phyloP scores from a whole-genome alignment of 768 basidiomycete genomes.

The Tulasnella sp. region DNA sequence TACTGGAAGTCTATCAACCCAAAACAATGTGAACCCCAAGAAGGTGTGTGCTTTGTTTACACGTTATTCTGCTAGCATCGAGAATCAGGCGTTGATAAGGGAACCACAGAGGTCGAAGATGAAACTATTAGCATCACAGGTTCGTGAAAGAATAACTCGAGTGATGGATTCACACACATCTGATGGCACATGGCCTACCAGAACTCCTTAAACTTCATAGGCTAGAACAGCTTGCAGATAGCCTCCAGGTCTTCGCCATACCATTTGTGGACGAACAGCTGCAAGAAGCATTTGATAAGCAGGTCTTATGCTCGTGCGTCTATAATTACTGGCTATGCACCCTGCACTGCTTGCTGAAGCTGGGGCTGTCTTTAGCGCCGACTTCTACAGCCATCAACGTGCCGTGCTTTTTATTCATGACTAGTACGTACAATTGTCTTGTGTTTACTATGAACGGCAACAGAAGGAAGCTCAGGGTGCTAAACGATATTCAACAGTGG shows the following conservation, averaged over 20 bases:
- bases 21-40: slow-evolving; percentile 69
- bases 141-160: slow-evolving; percentile 23
- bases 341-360: no score
- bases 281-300: slow-evolving; percentile 63
- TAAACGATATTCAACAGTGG: slow-evolving; percentile 42
- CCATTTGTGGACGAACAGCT: slow-evolving; percentile 60
- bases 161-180: slow-evolving; percentile 7
- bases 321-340: not conserved
- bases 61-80: not conserved
- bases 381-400: slow-evolving; percentile 58
- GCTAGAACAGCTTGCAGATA: slow-evolving; percentile 68
- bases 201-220: slow-evolving; percentile 86
- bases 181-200: slow-evolving; percentile 21
- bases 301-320: slow-evolving; percentile 83
- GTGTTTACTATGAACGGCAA: no score
- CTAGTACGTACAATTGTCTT: slow-evolving; percentile 58
- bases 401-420: slow-evolving; percentile 88
- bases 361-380: slow-evolving; percentile 38
- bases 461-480: slow-evolving; percentile 4
- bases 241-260: slow-evolving; percentile 68
- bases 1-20: slow-evolving; percentile 85
- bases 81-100: not conserved
- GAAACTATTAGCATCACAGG: slow-evolving; percentile 61
- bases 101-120: slow-evolving; percentile 44
- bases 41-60: slow-evolving; percentile 39